phyloP scores from a whole-genome alignment of 495 filamentous ascomycete species.

The Bacidia rubella region DNA sequence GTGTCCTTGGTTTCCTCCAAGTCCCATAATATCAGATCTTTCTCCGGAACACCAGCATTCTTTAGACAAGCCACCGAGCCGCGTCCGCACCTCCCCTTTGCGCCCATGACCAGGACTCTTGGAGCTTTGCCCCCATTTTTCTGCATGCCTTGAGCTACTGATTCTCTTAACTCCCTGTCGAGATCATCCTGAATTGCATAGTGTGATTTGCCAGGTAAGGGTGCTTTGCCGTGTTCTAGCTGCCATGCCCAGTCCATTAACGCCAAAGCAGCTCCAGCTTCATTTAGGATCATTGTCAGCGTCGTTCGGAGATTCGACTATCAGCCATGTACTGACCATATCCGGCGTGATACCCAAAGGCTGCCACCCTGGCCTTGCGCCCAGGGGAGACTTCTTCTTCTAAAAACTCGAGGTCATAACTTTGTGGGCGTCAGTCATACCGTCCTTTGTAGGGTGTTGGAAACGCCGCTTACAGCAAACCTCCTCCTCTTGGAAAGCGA shows the following conservation, averaged over 20 bases:
- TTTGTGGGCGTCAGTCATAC: no score
- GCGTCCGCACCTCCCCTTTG: conserved; percentile 71
- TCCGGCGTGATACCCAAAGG: conserved; percentile 8
- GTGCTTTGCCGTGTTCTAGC: conserved; percentile 41
- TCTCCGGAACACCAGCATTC: conserved; percentile 59
- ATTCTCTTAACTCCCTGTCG: conserved; percentile 57
- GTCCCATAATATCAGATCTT: conserved; percentile 81
- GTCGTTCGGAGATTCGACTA: neutral
- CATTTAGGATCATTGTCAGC: neutral
- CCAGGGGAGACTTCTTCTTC: no score
- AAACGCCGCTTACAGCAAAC: no score
- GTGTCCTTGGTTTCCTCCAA: conserved; percentile 59
- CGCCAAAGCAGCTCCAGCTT: conserved; percentile 50
- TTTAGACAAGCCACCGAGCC: conserved; percentile 72
- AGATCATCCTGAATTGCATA: conserved; percentile 68
- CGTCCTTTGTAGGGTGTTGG: no score
- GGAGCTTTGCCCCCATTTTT: conserved; percentile 38
- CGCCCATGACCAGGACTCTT: conserved; percentile 46
- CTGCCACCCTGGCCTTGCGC: neutral
- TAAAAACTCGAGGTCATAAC: neutral
- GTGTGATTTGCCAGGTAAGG: conserved; percentile 52
- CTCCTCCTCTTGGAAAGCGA: conserved; percentile 69
- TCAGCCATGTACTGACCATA: conserved; percentile 3
- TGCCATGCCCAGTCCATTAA: conserved; percentile 87
- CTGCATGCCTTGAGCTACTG: conserved; percentile 41